Conservation (phyloP, 139 green algal genomes). For the Desmodesmus armatus region DNA sequence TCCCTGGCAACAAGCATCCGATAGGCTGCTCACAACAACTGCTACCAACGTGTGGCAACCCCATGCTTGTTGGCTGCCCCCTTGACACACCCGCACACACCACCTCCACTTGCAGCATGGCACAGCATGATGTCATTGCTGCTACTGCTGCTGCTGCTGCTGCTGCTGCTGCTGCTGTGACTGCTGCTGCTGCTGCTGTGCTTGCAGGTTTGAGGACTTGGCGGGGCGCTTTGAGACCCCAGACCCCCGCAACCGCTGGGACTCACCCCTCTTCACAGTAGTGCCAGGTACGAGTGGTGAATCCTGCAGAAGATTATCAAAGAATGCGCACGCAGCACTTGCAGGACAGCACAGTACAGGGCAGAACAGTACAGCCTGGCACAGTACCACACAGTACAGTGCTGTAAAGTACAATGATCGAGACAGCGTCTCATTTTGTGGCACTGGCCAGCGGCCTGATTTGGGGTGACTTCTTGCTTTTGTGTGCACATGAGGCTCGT, state of each 20-base stretch:
- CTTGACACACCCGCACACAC: no score
- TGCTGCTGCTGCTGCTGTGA: not conserved
- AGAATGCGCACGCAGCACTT: no score
- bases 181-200: not conserved
- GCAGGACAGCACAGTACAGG: not conserved
- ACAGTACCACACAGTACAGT: not conserved
- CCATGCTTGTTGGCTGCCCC: no score
- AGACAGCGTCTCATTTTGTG: not conserved
- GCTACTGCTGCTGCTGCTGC: not conserved
- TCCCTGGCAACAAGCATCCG: no score
- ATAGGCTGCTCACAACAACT: no score
- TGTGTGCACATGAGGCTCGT: not conserved
- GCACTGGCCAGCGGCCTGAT: not conserved
- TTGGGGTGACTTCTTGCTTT: not conserved
- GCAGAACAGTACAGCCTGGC: not conserved
- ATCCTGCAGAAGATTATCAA: not conserved
- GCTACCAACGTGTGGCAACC: no score
- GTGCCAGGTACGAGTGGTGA: constrained; percentile 31
- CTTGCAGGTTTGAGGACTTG: constrained; percentile 57
- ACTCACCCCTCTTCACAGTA: constrained; percentile 85
- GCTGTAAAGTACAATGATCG: not conserved
- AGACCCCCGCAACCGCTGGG: constrained; percentile 90
- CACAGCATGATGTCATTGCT: not conserved
- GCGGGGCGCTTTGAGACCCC: constrained; percentile 87
- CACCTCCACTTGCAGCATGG: not conserved